Conservation (phyloP, 2,329 filamentous ascomycete species). For the Cladosporium sp. region DNA sequence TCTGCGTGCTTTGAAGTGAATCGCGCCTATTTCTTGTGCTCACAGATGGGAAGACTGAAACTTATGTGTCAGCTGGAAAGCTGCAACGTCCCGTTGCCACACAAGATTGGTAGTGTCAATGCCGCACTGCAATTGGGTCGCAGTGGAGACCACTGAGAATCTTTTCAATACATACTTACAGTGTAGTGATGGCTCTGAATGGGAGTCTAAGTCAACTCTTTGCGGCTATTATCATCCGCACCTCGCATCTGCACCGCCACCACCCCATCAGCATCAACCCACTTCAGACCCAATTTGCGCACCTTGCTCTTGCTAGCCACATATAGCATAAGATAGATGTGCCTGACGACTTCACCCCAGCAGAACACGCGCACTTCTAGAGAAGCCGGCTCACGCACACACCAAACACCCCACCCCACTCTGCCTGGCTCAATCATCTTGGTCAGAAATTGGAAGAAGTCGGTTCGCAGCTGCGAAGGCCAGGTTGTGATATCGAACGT, state of each 20-base stretch:
- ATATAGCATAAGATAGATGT: constrained; percentile 72
- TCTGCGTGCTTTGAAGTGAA: no score
- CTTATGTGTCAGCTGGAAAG: no score
- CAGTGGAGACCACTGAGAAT: no score
- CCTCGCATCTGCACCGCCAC: constrained; percentile 50
- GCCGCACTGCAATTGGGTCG: no score
- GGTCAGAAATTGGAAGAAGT: constrained; percentile 60
- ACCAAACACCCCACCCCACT: constrained; percentile 66
- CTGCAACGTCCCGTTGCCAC: no score
- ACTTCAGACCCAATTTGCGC: constrained; percentile 54
- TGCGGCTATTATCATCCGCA: neutral
- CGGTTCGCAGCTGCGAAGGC: constrained; percentile 44
- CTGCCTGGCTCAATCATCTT: constrained; percentile 56
- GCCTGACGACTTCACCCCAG: constrained; percentile 69
- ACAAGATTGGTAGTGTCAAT: no score
- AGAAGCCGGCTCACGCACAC: constrained; percentile 33
- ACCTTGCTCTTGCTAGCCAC: constrained; percentile 64
- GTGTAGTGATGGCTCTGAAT: neutral
- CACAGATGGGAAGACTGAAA: no score
- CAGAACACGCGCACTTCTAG: constrained; percentile 63
- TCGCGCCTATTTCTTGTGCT: no score
- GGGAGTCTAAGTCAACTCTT: neutral
- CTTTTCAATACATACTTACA: no score
- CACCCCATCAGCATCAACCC: constrained; percentile 62
- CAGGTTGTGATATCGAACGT: constrained; percentile 56